These are phyloP conservation scores for Botrytis pseudocinerea DNA, from an alignment of 2,329 filamentous ascomycete genomes.

Conservation along the genomic window DNA sequence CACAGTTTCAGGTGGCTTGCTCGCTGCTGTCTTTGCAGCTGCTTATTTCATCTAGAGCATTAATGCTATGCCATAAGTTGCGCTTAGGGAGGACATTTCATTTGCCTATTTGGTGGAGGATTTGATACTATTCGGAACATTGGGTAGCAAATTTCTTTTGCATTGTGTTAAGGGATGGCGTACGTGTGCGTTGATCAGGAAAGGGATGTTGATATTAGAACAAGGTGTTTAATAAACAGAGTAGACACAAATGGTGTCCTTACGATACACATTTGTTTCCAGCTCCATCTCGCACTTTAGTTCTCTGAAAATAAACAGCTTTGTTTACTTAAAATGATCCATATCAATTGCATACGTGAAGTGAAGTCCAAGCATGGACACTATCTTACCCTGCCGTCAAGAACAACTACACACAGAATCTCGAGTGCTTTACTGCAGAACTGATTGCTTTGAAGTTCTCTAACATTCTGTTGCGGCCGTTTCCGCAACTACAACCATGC, in stretches of 20 bases:
- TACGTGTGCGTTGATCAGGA: background rate
- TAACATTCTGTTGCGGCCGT: background rate
- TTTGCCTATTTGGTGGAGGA: background rate
- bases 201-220: background rate
- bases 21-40: background rate
- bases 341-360: background rate
- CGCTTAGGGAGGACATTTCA: background rate
- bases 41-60: background rate
- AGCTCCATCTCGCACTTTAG: background rate
- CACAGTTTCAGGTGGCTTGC: background rate
- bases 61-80: background rate
- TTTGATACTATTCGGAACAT: background rate
- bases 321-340: background rate
- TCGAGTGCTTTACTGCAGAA: background rate
- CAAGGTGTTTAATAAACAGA: slow-evolving; percentile 7
- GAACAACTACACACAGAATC: background rate
- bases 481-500: background rate
- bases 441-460: background rate
- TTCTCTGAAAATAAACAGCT: background rate
- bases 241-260: background rate
- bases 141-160: background rate
- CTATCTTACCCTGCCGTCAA: background rate
- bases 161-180: background rate
- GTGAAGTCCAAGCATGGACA: background rate
- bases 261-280: background rate